phyloP scores from a whole-genome alignment of 306 rosid genomes.

The Vigna hirtella region DNA sequence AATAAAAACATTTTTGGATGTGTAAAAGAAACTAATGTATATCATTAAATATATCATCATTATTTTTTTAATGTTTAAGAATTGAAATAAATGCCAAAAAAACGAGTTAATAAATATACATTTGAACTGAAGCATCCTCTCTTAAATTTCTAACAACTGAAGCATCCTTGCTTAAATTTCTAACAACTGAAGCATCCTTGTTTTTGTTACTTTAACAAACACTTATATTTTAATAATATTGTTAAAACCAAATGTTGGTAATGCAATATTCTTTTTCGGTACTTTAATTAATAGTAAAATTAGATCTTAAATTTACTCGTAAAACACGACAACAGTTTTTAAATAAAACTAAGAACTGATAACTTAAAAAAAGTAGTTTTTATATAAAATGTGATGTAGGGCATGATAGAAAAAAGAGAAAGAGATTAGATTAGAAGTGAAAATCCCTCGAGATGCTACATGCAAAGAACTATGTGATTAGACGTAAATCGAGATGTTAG shows the following conservation, averaged over 20 bases:
- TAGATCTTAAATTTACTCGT: neutral
- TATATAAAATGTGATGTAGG: too few relatives aligned
- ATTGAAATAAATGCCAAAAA: too few relatives aligned
- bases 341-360: neutral
- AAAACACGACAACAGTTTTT: neutral
- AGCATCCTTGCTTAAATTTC: too few relatives aligned
- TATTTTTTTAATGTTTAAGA: too few relatives aligned
- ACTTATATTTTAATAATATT: neutral
- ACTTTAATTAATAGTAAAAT: neutral
- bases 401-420: neutral
- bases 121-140: too few relatives aligned
- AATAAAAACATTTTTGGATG: too few relatives aligned
- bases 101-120: too few relatives aligned
- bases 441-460: conserved; percentile 16
- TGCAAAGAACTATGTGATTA: neutral
- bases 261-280: neutral
- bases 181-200: too few relatives aligned
- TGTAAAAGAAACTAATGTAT: too few relatives aligned
- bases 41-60: too few relatives aligned
- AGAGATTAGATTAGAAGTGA: neutral
- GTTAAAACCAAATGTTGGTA: neutral
- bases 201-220: too few relatives aligned
- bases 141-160: too few relatives aligned
- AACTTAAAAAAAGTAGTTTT: neutral
- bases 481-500: conserved; percentile 1